Evolutionary conservation across 2,329 filamentous ascomycete species (phyloP), one percentile per base, ranked within the genome.

Genomic region (Penicillium sp.): DNA sequence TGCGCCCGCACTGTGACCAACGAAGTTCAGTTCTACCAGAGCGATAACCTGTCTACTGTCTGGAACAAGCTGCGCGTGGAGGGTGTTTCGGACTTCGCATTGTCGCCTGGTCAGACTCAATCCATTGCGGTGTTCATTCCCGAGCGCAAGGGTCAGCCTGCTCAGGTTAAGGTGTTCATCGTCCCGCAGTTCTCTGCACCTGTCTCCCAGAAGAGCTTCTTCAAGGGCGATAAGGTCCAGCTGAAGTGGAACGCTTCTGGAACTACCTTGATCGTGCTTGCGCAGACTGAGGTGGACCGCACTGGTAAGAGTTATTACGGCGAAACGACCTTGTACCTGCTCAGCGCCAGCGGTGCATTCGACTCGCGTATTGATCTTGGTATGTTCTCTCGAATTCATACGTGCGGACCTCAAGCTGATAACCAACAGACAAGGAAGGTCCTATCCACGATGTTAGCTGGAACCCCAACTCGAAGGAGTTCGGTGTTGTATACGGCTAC

Each of bases 281-380:
- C 94, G 52, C 92, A 97, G 79, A 99, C 94, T 30, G 94, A 99
- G 60, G 94, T 97, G 50, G 94, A 99, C 77, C 95, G 94, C 79
- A 91, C 91, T 55, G 95, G 95, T 76, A 97, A 97, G 85, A 97
- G 91, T 77, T 99, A 99, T 79, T 99, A 99, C 67, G 94, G 94
- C 70, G 94, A 99, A 79, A 97, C 94, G 9, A 97, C 90, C 61
- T 86, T 99, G 70, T 97, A 97, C 77, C 83, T 99, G 64, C 83
- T 99, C 60, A 96, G 90, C 74, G 89, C 91, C 60, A 95, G 89
- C 68, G 93, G 92, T 59, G 86, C 87, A 44, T 95, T 97, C 68
- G 94, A 99, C 74, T 94, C 93, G 55, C 87, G 94, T 65, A 87
- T 99, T 63, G 84, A 89, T 60, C 81, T 97, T 47, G 81, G 81